phyloP scores from a whole-genome alignment of 2,329 filamentous ascomycete species.

The Lachnellula occidentalis region DNA sequence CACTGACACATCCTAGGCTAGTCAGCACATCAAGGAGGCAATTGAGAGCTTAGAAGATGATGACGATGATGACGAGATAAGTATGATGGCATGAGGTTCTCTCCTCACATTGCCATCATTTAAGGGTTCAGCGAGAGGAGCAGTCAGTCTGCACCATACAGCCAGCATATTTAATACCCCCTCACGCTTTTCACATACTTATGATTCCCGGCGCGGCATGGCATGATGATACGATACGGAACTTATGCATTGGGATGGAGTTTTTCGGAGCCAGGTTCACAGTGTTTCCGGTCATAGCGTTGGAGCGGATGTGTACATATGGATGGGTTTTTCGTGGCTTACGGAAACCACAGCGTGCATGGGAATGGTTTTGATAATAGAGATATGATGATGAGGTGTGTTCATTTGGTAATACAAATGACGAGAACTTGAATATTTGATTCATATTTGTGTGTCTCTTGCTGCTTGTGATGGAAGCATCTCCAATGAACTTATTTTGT shows the following conservation, averaged over 20 bases:
- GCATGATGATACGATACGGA: conserved; percentile 11
- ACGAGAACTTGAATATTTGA: not conserved
- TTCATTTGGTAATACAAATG: not conserved
- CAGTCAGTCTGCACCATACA: not conserved
- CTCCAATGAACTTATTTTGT: too few relatives aligned
- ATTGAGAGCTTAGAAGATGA: conserved; percentile 88
- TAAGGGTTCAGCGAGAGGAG: not conserved
- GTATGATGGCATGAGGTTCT: conserved; percentile 20
- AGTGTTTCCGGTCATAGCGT: not conserved
- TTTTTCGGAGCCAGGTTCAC: not conserved
- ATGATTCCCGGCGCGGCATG: conserved; percentile 1
- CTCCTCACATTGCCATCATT: not conserved
- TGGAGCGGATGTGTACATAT: not conserved
- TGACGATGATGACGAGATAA: conserved; percentile 48
- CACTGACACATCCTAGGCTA: conserved; percentile 54
- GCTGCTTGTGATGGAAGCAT: not conserved
- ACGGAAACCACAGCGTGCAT: not conserved
- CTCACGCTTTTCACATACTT: not conserved
- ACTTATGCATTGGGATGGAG: conserved; percentile 8
- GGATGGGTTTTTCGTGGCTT: not conserved
- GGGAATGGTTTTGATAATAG: not conserved
- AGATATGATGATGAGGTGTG: not conserved
- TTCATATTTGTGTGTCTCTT: not conserved
- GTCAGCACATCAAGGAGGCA: conserved; percentile 89
- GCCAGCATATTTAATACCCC: not conserved